Evolutionary conservation across 768 basidiomycete genomes (phyloP), one percentile per base, ranked within the genome.

Genomic region (Podaxis sp.): DNA sequence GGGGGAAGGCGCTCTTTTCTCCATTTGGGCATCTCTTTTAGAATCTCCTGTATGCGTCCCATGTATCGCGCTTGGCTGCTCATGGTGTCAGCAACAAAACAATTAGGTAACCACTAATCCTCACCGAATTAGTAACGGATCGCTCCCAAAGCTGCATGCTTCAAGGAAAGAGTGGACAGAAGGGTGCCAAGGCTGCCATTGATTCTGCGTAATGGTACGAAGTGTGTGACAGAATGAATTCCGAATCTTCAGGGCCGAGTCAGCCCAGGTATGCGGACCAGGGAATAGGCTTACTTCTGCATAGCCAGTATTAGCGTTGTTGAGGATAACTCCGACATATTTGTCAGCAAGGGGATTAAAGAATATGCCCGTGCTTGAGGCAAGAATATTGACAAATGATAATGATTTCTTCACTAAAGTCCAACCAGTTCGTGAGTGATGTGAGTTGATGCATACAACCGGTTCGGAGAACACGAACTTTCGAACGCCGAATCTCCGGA

Each of bases 401-500:
- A 95, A 77, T 1, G 90, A 76, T 70, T 95, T 95, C 67, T 82
- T 89, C 81, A 93, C 93, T 95, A 69, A 24, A 63, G 56, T 52
- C 44, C 49, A 64, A 54, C 48, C 53, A 59, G 54, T 42, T 53
- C 15, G 13, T 46, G 51, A 53, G 52, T 9, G 55, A n/a, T 19
- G 22, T 56, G 24, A 22, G 42, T 33, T 33, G 33, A 33, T 9
- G 33, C 33, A 33, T 28, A 4, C 15, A 30, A 52, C 49, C 42
- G 61, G 36, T 46, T 57, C 40, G 61, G 61, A 30, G 39, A 39
- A 52, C 40, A 57, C 13, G 42, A 78, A 92, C 93, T 89, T 66
- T 88, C 84, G 72, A 97, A 97, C 2, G 93, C 92, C 30, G 93
- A 96, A 66, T 92, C 91, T 52, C 88, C 85, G 39, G 84, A 83